A percentile compares a stretch with the other conserved stretches of the same genome.
Evolutionary conservation across 2,329 filamentous ascomycete species (phyloP).

Genomic region (Pyrenophora tritici-repentis): DNA sequence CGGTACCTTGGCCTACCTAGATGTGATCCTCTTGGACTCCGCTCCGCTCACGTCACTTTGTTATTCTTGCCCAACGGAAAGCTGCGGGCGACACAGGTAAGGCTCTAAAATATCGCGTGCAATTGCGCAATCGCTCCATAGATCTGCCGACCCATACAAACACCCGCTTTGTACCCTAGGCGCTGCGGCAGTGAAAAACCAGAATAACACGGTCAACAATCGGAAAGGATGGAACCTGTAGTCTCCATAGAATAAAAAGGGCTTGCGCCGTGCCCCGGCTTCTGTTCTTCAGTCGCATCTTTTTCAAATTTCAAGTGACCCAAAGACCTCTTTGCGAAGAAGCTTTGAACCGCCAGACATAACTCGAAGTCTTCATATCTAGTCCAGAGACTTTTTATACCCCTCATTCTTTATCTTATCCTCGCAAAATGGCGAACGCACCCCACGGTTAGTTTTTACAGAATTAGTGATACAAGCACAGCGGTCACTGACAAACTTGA

Average conservation of each 20-base stretch:
- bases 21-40: constrained; percentile 1
- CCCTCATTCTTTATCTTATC: not conserved
- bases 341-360: constrained; percentile 4
- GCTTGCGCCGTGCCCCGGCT: constrained; percentile 4
- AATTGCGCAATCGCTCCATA: constrained; percentile 48
- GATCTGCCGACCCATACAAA: constrained; percentile 38
- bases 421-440: constrained; percentile 54
- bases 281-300: constrained; percentile 10
- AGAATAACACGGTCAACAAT: constrained; percentile 16
- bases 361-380: constrained; percentile 1
- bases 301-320: constrained; percentile 6
- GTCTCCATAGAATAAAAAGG: constrained; percentile 19
- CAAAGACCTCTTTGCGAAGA: not conserved
- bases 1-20: not conserved
- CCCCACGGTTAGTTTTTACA: constrained; percentile 52
- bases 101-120: constrained; percentile 36
- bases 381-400: not conserved
- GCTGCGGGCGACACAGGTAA: constrained; percentile 7
- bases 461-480: not conserved
- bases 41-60: constrained; percentile 16
- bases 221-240: constrained; percentile 1
- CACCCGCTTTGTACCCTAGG: constrained; percentile 26
- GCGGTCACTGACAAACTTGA: constrained; percentile 23
- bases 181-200: constrained; percentile 19
- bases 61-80: constrained; percentile 2